Evolutionary conservation across 441 rosid genomes (phyloP).

Genomic region (Biscutella laevigata): DNA sequence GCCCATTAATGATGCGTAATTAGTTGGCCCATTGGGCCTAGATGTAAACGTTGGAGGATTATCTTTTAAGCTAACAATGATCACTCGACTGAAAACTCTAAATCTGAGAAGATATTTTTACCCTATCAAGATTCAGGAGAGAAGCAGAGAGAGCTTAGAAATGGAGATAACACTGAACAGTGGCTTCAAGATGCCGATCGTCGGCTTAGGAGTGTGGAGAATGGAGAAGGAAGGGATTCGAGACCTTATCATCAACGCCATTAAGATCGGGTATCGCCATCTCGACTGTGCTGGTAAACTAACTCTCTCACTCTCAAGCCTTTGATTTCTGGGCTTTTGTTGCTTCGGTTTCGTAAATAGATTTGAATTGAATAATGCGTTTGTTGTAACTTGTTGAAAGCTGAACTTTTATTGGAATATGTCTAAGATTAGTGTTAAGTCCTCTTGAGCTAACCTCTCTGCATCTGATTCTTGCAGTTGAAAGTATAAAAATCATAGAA

Average conservation of each 20-base stretch:
- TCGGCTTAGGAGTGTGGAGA: conserved; percentile 86
- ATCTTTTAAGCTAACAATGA: too few species aligned
- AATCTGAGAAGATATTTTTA: conserved; percentile 14
- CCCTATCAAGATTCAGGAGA: not conserved
- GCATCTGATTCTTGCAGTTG: not conserved
- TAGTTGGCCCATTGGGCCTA: too few species aligned
- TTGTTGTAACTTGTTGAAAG: not conserved
- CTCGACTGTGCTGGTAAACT: conserved; percentile 79
- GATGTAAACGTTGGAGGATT: too few species aligned
- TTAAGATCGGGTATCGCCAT: conserved; percentile 89
- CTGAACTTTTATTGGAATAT: not conserved
- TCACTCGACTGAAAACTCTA: not conserved
- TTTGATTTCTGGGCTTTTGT: not conserved
- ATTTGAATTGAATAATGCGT: not conserved
- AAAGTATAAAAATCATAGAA: not conserved
- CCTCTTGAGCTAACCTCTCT: too few species aligned
- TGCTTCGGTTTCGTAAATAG: not conserved
- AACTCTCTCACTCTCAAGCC: not conserved
- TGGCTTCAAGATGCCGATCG: conserved; percentile 74
- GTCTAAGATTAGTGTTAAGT: too few species aligned
- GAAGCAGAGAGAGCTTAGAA: not conserved
- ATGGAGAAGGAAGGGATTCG: conserved; percentile 57
- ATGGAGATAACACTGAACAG: conserved; percentile 56
- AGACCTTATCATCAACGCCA: conserved; percentile 58
- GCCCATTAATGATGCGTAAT: too few species aligned